Evolutionary conservation across 2,329 filamentous ascomycete species (phyloP).

Genomic region (Cryphonectria nitschkei): DNA sequence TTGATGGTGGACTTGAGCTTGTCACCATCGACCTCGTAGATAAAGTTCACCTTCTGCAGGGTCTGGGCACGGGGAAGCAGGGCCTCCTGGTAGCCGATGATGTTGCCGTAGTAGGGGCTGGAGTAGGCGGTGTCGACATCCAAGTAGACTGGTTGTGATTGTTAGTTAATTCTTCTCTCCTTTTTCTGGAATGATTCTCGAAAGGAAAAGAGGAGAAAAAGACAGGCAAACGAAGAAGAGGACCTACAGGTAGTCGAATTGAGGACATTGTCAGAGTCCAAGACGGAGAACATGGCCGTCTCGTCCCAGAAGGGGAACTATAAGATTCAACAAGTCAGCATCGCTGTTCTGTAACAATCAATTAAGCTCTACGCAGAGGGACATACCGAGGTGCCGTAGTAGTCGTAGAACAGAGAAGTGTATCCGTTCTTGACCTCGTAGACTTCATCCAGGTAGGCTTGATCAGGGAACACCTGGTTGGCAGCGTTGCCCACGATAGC

Average conservation of each 20-base stretch:
- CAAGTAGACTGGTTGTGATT: conserved; percentile 28
- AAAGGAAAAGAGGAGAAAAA: no score
- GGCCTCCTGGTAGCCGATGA: conserved; percentile 31
- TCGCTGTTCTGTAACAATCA: not conserved
- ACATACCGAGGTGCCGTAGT: conserved; percentile 23
- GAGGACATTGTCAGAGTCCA: conserved; percentile 30
- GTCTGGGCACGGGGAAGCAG: conserved; percentile 29
- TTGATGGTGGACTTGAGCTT: conserved; percentile 44
- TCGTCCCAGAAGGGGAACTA: conserved; percentile 35
- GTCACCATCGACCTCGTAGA: conserved; percentile 30
- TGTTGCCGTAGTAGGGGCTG: conserved; percentile 32
- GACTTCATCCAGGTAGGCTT: conserved; percentile 37
- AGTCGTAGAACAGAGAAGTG: conserved; percentile 27
- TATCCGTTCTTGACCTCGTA: conserved; percentile 31
- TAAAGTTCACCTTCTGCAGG: conserved; percentile 31
- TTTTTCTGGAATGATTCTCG: no score
- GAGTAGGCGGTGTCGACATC: conserved; percentile 33
- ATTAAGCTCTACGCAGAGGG: no score
- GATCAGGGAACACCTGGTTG: conserved; percentile 48
- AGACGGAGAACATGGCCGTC: conserved; percentile 30
- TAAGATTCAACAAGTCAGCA: not conserved
- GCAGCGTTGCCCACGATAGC: conserved; percentile 46
- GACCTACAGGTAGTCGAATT: conserved; percentile 33
- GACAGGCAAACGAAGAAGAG: not conserved
- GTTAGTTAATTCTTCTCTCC: not conserved